Conservation (phyloP, 495 filamentous ascomycete species). For the Lentithecium fluviatile region DNA sequence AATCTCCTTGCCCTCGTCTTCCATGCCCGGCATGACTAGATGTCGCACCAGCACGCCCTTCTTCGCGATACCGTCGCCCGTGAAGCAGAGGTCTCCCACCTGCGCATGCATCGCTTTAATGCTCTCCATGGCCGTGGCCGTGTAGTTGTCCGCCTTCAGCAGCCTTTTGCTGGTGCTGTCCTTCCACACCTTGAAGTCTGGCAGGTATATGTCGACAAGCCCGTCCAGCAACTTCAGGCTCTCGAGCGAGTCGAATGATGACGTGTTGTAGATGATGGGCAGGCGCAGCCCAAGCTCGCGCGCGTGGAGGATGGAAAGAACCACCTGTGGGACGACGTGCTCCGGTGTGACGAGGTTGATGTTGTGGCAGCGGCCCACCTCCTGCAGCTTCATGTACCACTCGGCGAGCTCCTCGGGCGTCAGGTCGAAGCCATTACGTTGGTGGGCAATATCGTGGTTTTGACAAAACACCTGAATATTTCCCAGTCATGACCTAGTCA, state of each 20-base stretch:
- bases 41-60: slow-evolving; percentile 70
- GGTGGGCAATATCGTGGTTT: slow-evolving; percentile 77
- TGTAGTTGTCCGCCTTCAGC: slow-evolving; percentile 72
- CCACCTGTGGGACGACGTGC: slow-evolving; percentile 77
- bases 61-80: slow-evolving; percentile 71
- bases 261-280: slow-evolving; percentile 78
- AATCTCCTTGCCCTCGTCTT: slow-evolving; percentile 65
- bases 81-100: slow-evolving; percentile 75
- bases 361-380: slow-evolving; percentile 70
- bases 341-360: slow-evolving; percentile 78
- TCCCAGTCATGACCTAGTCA: too few relatives aligned
- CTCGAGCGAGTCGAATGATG: slow-evolving; percentile 67
- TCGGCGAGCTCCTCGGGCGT: slow-evolving; percentile 72
- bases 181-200: slow-evolving; percentile 78
- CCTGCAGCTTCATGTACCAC: slow-evolving; percentile 76
- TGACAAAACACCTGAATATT: slow-evolving; percentile 87
- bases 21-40: slow-evolving; percentile 74
- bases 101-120: slow-evolving; percentile 73
- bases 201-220: slow-evolving; percentile 73
- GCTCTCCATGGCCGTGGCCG: slow-evolving; percentile 63
- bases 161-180: slow-evolving; percentile 60
- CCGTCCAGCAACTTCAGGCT: slow-evolving; percentile 68
- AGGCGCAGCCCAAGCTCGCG: slow-evolving; percentile 62
- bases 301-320: slow-evolving; percentile 65
- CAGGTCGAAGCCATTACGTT: slow-evolving; percentile 69